Evolutionary conservation across 2,329 filamentous ascomycete species (phyloP).

Genomic region (Trichoderma guizhouense): DNA sequence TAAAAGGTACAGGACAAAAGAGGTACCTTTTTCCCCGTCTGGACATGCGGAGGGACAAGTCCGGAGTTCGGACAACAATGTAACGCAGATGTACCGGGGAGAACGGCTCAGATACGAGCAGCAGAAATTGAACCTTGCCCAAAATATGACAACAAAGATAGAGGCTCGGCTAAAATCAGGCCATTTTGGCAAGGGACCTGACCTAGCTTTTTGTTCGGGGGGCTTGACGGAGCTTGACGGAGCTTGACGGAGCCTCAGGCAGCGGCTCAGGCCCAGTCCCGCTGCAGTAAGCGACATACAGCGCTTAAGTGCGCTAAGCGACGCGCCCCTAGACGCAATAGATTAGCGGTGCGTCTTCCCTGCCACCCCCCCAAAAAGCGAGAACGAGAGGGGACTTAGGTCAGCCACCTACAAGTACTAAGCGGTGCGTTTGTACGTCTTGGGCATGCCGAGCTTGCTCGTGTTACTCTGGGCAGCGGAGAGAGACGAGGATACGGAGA

Average conservation of each 20-base stretch:
- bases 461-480: background rate
- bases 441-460: background rate
- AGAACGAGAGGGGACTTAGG: background rate
- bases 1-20: background rate
- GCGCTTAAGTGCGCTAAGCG: slow-evolving; percentile 20
- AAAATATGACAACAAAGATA: background rate
- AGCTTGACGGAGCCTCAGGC: background rate
- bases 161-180: slow-evolving; percentile 6
- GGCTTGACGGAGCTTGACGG: background rate
- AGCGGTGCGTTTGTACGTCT: background rate
- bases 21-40: background rate
- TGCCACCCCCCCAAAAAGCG: background rate
- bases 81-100: background rate
- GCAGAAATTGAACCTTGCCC: background rate
- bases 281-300: slow-evolving; percentile 16
- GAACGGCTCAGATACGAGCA: background rate
- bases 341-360: background rate
- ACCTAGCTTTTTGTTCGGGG: background rate
- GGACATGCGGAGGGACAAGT: background rate
- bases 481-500: background rate
- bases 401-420: background rate
- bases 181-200: background rate
- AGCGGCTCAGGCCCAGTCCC: background rate
- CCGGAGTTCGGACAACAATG: background rate
- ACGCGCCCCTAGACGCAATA: slow-evolving; percentile 14